Base-by-base conservation (phyloP, 768 basidiomycete species). In the Sarcodon aspratus region DNA sequence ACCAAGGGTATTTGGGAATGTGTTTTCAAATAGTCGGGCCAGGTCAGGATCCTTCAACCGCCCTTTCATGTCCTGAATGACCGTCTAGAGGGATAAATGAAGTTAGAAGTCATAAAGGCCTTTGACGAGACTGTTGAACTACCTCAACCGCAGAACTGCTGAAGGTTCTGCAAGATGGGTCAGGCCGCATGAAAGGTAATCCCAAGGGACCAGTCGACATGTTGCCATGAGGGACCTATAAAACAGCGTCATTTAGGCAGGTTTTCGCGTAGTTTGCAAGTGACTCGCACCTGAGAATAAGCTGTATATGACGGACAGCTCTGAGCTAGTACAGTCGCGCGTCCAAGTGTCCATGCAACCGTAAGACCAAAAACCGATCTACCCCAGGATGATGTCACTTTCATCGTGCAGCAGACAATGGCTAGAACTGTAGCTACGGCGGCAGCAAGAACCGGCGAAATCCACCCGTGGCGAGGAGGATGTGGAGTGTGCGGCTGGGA, bases 1-100 rank as follows among this genome's bases (percentile, higher is more conserved):
- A 84, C 84, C 85, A 42, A 89, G 72, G 0, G 86, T 89, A 55
- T 86, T 86, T 3, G 86, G 86, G 58, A 87, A 86, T 1, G 85
- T 81, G 52, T 88, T 89, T 61, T 87, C 85, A 54, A 89, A 89
- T 17, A 89, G 60, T 45, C 83, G 74, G 10, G 85, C 86, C 46
- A 89, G 54, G 56, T 89, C 86, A 0, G 85, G 81, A 58, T 89
- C 83, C 59, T 79, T 86, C 49, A 89, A 66, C 42, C 80, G 71
- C 13, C 66, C 60, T 38, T 75, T 86, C 82, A 86, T 82, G 61
- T 88, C 82, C n/a, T 53, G 55, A 32, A 88, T 82, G 31, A 87
- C 83, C 71, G 76, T 72, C 85, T 87, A 52, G 3, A 44, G 9
- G 27, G 36, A 31, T 37, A 36, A 33, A 18, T 33, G 21, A 47